Base-by-base conservation (phyloP, 2,329 filamentous ascomycete species). In the Exophiala viscosa region DNA sequence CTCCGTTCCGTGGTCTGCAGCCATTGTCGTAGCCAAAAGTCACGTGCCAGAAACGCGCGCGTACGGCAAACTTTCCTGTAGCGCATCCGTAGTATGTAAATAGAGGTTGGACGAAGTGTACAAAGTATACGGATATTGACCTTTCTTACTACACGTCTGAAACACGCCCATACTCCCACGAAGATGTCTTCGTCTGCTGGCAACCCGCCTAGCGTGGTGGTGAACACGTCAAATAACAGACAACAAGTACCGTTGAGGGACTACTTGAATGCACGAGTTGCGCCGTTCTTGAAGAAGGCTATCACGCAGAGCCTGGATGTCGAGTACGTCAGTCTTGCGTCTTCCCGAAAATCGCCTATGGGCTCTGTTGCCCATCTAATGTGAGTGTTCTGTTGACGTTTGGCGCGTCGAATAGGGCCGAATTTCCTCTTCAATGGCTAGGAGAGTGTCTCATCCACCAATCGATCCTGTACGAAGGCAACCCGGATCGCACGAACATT, bases 401-500 rank as follows among this genome's bases (percentile, higher is more conserved):
- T 28, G 23, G 23, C 23, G 23, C 23, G 23, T 28, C 23, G 11
- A 41, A 34, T 11, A 63, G 61, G 48, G 58, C 61, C 23, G 53
- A 63, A 45, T 63, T 56, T 43, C 61, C 61, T 23, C 54, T 63
- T 6, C 61, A 62, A 48, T 63, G 61, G 61, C 61, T 63, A 10
- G 61, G 61, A 50, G 61, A 63, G 57, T 60, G 57, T 31, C 61
- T 63, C 3, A 63, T 63, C 38, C 54, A 60, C 40, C 61, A 63
- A 41, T 62, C 60, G 7, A 59, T 62, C 17, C 48, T 59, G 11
- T 62, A 60, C 42, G 61, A 63, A 54, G 60, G 60, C 34, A 62
- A 62, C 33, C 54, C 61, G 7, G 61, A 63, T 48, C 42, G 45
- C 10, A 62, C 58, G 20, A 61, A 60, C 38, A 60, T 63, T 34